Conservation (phyloP, 768 basidiomycete genomes). For the Amyloporia xantha region DNA sequence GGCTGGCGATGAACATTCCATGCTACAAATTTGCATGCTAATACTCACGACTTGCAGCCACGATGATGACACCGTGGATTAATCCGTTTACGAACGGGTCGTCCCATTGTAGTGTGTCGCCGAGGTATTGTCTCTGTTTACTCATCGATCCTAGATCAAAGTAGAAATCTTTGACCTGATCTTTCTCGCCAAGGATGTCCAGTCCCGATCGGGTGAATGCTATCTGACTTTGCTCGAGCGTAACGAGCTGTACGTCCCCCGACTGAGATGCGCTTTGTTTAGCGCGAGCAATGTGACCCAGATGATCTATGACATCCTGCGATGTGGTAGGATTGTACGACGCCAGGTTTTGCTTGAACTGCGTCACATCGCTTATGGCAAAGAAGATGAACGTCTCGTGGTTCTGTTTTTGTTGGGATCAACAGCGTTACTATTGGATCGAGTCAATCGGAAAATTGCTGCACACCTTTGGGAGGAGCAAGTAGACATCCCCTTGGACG, state of each 20-base stretch:
- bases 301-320: background rate
- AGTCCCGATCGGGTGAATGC: conserved; percentile 7
- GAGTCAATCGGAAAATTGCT: too few relatives aligned
- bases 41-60: conserved; percentile 1
- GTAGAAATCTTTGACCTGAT: background rate
- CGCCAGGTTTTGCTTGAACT: conserved; percentile 5
- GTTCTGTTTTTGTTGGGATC: too few relatives aligned
- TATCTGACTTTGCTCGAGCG: conserved; percentile 3
- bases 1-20: too few relatives aligned
- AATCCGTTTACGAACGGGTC: background rate
- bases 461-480: conserved; percentile 9
- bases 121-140: background rate
- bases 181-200: conserved; percentile 1
- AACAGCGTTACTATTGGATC: too few relatives aligned
- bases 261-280: background rate
- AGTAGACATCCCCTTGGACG: conserved; percentile 6
- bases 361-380: conserved; percentile 3
- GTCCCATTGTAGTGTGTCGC: conserved; percentile 1
- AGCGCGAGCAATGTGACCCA: background rate
- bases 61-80: conserved; percentile 4
- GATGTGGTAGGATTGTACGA: conserved; percentile 3
- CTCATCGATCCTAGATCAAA: conserved; percentile 5
- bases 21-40: too few relatives aligned
- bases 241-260: background rate
- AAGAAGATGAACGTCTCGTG: conserved; percentile 8